Evolutionary conservation across 306 rosid genomes (phyloP), one percentile per base, ranked within the genome.

Genomic region (Medicago ruthenica): DNA sequence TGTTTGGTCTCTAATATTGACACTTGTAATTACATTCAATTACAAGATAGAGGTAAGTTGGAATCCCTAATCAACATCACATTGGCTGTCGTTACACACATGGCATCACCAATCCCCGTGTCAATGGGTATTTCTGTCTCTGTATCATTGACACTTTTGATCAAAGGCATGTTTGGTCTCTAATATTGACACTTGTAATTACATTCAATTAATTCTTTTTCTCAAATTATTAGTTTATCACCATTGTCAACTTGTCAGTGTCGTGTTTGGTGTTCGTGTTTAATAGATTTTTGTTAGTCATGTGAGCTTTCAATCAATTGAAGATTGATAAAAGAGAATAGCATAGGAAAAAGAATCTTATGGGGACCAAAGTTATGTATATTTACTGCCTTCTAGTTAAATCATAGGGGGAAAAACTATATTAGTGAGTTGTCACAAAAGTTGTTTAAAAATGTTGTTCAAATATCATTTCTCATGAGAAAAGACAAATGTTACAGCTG

Each of bases 21-120:
- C 20, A 63, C 44, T 39, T 53, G 64, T 15, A 15, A 45, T 75
- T 36, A 34, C n/a, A n/a, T n/a, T n/a, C n/a, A n/a, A n/a, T n/a
- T n/a, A n/a, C n/a, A 9, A 51, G 11, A 51, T 51, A 16, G 9
- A 51, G 18, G 4, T 16, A 53, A 53, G 8, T 53, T 53, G 12
- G 22, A 53, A 53, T 17, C 59, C 59, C 24, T 18, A 17, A 17
- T 53, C 22, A 53, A 53, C 59, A 8, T 53, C 59, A 16, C 24
- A 53, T 16, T 8, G 24, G 24, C 1, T 16, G 21, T 17, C 21
- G 16, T 51, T 34, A 12, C 4, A 53, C 24, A 17, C 24, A 53
- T 34, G 37, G 7, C 7, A 34, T 34, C 37, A 34, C 5, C 7
- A 4, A 31, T 31, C 36, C 36, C 36, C 2, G 1, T 0, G 16